phyloP scores from a whole-genome alignment of 306 rosid genomes.

The Vigna nakashimae region DNA sequence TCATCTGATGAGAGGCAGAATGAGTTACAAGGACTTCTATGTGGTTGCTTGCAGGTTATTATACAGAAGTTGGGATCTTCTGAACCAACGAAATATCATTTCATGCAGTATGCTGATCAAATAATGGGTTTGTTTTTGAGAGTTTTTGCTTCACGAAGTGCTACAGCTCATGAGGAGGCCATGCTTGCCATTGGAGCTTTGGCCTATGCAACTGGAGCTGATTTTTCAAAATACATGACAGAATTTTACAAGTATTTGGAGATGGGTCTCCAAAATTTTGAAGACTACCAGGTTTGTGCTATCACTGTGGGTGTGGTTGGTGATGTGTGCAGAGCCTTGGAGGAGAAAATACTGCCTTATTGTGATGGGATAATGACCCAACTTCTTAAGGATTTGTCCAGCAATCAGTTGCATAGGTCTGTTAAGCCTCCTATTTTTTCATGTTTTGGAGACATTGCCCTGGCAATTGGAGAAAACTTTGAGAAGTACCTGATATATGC shows the following conservation, averaged over 20 bases:
- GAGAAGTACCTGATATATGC: conserved; percentile 92
- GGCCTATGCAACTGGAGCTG: conserved; percentile 82
- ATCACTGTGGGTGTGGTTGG: conserved; percentile 96
- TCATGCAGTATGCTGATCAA: conserved; percentile 86
- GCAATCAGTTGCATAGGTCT: conserved; percentile 90
- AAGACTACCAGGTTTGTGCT: conserved; percentile 96
- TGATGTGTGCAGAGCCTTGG: conserved; percentile 90
- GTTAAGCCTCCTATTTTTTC: conserved; percentile 98
- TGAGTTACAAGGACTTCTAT: conserved; percentile 95
- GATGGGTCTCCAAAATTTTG: conserved; percentile 95
- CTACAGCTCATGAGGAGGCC: conserved; percentile 98
- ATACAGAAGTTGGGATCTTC: conserved; percentile 91
- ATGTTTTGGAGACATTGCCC: conserved; percentile 93
- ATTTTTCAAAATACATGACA: conserved; percentile 83
- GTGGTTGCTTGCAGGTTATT: conserved; percentile 96
- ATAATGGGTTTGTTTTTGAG: conserved; percentile 85
- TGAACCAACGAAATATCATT: conserved; percentile 70
- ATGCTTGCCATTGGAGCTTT: conserved; percentile 99
- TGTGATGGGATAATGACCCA: conserved; percentile 97
- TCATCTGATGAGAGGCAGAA: conserved; percentile 84
- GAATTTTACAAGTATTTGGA: conserved; percentile 84
- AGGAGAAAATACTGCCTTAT: conserved; percentile 78
- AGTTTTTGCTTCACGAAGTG: conserved; percentile 90
- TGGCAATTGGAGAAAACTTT: conserved; percentile 91
- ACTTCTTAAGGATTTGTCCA: conserved; percentile 89